These are phyloP conservation scores for Termitomyces sp. DNA, from an alignment of 768 basidiomycete species.

Conservation along the genomic window DNA sequence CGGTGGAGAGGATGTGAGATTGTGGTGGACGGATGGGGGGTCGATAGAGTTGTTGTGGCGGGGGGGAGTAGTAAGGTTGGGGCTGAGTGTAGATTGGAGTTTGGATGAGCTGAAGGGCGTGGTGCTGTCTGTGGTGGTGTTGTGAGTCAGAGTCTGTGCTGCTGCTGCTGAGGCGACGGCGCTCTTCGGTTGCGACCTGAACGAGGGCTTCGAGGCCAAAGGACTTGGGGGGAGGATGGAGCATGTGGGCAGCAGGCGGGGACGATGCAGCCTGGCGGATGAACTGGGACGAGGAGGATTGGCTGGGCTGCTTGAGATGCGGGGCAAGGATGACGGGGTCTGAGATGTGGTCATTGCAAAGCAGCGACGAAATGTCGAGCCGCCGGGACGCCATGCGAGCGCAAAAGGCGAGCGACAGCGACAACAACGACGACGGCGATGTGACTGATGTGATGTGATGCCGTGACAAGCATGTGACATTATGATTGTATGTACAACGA, in stretches of 20 bases:
- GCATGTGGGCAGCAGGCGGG: constrained; percentile 10
- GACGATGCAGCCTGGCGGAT: constrained; percentile 10
- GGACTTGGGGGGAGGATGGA: constrained; percentile 15
- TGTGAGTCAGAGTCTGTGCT: constrained; percentile 14
- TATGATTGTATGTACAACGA: constrained; percentile 71
- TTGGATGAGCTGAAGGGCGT: constrained; percentile 8
- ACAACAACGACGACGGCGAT: not conserved
- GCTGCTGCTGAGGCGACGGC: constrained; percentile 40
- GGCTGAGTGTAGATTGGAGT: constrained; percentile 7
- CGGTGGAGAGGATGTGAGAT: constrained; percentile 6
- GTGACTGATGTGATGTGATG: constrained; percentile 12
- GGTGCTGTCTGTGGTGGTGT: constrained; percentile 14
- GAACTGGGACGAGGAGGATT: constrained; percentile 14
- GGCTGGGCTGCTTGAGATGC: constrained; percentile 15
- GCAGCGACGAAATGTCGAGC: constrained; percentile 71
- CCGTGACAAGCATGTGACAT: constrained; percentile 1
- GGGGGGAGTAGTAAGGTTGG: constrained; percentile 9
- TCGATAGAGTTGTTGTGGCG: constrained; percentile 9
- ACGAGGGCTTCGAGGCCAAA: constrained; percentile 60
- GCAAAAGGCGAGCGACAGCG: constrained; percentile 3
- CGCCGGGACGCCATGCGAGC: constrained; percentile 56
- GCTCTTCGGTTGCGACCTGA: constrained; percentile 65
- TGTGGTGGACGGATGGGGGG: constrained; percentile 20
- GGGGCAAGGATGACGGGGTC: constrained; percentile 20
- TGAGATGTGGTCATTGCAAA: constrained; percentile 46